phyloP scores from a whole-genome alignment of 441 rosid genomes.

The Gossypium armourianum region DNA sequence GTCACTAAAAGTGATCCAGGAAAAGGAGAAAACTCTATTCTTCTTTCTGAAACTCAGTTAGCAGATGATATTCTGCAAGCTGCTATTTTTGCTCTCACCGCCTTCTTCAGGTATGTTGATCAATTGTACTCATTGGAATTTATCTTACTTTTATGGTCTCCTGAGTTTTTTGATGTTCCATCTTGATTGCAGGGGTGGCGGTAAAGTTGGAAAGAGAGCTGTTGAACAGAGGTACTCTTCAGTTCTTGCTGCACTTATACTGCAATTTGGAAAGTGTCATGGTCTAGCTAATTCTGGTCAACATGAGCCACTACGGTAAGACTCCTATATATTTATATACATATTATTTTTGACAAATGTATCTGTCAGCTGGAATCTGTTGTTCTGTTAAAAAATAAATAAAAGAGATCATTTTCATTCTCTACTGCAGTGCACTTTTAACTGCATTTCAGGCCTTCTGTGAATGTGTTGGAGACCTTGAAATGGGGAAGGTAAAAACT shows the following conservation, averaged over 20 bases:
- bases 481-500: slow-evolving; percentile 88
- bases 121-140: slow-evolving; percentile 16
- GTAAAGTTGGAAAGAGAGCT: slow-evolving; percentile 84
- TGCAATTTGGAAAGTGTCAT: slow-evolving; percentile 90
- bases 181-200: slow-evolving; percentile 68
- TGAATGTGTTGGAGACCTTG: slow-evolving; percentile 97
- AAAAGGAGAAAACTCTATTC: slow-evolving; percentile 47
- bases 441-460: slow-evolving; percentile 92
- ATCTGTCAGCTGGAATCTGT: slow-evolving; percentile 9
- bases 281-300: slow-evolving; percentile 73
- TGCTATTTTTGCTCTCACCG: slow-evolving; percentile 79
- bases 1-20: slow-evolving; percentile 41
- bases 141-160: slow-evolving; percentile 17
- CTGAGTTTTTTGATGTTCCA: slow-evolving; percentile 22
- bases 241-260: slow-evolving; percentile 77
- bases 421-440: slow-evolving; percentile 66
- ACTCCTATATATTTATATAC: not conserved
- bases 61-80: slow-evolving; percentile 72
- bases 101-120: slow-evolving; percentile 69
- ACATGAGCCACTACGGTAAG: slow-evolving; percentile 73
- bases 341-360: slow-evolving; percentile 4
- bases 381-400: slow-evolving; percentile 9
- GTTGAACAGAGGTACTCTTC: slow-evolving; percentile 86
- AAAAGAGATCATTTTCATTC: slow-evolving; percentile 1
- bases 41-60: slow-evolving; percentile 37